Base-by-base conservation (phyloP, 176 grass and related monocot genomes). In the Secale cereale region DNA sequence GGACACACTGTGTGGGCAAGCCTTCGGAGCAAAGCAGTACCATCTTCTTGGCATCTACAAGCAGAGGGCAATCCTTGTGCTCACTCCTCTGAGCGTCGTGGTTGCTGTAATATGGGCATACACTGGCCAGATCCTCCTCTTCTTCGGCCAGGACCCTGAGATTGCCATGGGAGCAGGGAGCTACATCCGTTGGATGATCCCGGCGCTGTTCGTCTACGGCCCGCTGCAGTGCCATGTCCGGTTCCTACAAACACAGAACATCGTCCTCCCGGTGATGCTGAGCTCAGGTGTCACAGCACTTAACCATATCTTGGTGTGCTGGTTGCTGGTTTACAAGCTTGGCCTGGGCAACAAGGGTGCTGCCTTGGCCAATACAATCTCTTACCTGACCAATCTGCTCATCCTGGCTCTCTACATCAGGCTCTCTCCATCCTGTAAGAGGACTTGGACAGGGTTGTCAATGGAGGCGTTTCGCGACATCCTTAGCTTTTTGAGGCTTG, bases 151-250 rank as follows among this genome's bases (percentile, higher is more conserved):
- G 86, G 85, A 89, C 46, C 50, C 79, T 3, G 91, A 94, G 31
- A 97, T 97, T 35, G 87, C 94, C 12, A 74, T 59, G 12, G 89
- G 89, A 48, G 94, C 94, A 3, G 91, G 94, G 22, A 84, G 81
- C 61, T 92, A 90, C 78, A 82, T 91, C 70, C 86, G 80, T 50
- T 97, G 94, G 94, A 84, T 97, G 91, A 92, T 94, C 46, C 94
- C 94, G 0, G 70, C 87, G 0, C 78, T 92, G 17, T 94, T 94
- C 20, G 85, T 88, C 5, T 97, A 92, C 16, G 89, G 87, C 1
- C 89, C 87, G 8, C 86, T 95, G 14, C 93, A 91, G 64, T 93
- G 93, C 72, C 30, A 82, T 77, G 78, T 90, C 72, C 78, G 88
- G 41, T 90, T 86, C 83, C 63, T 97, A 66, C 95, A 97, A 65